Evolutionary conservation across 345 rosid species (phyloP), one percentile per base, ranked within the genome.

Genomic region (Melaleuca alternifolia): DNA sequence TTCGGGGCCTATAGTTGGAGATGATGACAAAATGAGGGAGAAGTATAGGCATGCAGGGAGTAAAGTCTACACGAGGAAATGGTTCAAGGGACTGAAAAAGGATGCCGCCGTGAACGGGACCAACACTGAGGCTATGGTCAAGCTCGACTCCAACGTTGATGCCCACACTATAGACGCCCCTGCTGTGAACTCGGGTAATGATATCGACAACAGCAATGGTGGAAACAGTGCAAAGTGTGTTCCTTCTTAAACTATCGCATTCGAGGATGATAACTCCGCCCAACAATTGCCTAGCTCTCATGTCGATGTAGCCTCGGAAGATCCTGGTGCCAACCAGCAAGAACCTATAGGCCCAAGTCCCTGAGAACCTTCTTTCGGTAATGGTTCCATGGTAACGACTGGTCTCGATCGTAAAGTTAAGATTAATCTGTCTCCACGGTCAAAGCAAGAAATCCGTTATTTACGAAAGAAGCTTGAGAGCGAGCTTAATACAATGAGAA

Each of bases 11-110:
- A 90, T 90, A 87, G 94, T 89, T 65, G 95, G 93, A 88, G 97
- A 91, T 88, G 92, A 89, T 85, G 95, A 92, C 88, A 96, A 91
- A 53, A 89, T 89, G 18, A 92, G 90, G 88, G 97, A 95, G 92
- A 96, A 92, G 91, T 94, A 89, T 89, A 94, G 93, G 86, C 93
- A 89, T 59, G 83, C 86, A 5, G 95, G 89, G 91, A 90, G 85
- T 90, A 97, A 89, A 88, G 99, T 97, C 24, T 97, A 97, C 87
- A 94, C 92, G 23, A 93, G 99, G 90, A 97, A 96, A 89, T 92
- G 93, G 53, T 95, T 91, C 61, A 95, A 89, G 88, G 95, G 92
- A 13, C 88, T 88, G 52, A 91, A 87, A 83, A 95, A 89, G 51
- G 87, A 84, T 86, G 84, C 52, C 85, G 59, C 56, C 85, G 53